Conservation (phyloP, 1,139 yeast genomes). For the Magnusiomyces suaveolens region DNA sequence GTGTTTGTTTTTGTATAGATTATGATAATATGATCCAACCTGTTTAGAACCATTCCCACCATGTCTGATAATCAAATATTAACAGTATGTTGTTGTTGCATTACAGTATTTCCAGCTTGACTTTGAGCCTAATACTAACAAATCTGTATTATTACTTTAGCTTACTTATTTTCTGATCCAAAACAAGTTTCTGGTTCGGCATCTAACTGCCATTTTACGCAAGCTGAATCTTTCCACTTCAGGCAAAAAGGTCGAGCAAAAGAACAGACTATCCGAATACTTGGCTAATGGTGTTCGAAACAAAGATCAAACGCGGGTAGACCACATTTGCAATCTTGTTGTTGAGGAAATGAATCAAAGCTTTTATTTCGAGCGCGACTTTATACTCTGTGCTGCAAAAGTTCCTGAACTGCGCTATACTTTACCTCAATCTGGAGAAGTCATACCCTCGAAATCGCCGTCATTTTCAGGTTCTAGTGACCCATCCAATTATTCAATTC, state of each 20-base stretch:
- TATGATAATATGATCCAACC: neutral
- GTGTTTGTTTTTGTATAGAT: neutral
- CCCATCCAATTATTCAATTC: too few species aligned
- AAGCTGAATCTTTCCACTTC: slow-evolving; percentile 19
- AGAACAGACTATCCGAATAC: slow-evolving; percentile 22
- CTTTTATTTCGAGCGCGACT: neutral
- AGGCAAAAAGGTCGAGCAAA: slow-evolving; percentile 29
- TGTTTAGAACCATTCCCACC: neutral
- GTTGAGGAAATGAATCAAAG: slow-evolving; percentile 4
- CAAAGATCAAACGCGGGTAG: slow-evolving; percentile 6
- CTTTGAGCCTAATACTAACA: too few species aligned
- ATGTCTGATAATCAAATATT: neutral
- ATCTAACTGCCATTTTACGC: slow-evolving; percentile 26
- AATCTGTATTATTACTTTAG: too few species aligned
- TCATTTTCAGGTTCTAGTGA: neutral
- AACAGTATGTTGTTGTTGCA: too few species aligned
- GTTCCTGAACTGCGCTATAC: neutral
- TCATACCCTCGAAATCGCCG: neutral
- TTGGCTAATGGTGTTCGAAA: slow-evolving; percentile 12
- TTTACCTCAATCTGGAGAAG: neutral
- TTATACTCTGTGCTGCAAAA: neutral
- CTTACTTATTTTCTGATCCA: neutral
- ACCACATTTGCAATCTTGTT: slow-evolving; percentile 2
- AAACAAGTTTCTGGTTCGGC: slow-evolving; percentile 22
- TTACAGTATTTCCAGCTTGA: neutral